Conservation (phyloP, 2,329 filamentous ascomycete species). For the Trichophyton rubrum region DNA sequence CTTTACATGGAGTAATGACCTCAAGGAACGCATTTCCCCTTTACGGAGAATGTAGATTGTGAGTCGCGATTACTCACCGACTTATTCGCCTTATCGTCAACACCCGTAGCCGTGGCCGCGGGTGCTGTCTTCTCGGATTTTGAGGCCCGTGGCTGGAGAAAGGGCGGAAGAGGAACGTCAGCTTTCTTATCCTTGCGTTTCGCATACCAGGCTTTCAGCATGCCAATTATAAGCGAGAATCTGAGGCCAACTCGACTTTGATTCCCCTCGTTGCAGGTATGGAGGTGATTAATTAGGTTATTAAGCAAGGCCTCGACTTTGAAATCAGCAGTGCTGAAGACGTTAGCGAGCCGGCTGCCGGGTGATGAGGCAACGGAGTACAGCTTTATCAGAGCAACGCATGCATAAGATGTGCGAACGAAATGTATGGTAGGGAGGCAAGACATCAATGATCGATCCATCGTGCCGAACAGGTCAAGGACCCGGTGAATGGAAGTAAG, state of each 20-base stretch:
- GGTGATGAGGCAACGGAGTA: slow-evolving; percentile 55
- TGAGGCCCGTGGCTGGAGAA: neutral
- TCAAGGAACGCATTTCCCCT: neutral
- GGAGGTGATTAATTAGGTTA: slow-evolving; percentile 56
- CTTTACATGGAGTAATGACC: neutral
- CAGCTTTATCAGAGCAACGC: slow-evolving; percentile 62
- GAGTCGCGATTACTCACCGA: neutral
- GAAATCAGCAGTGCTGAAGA: slow-evolving; percentile 57
- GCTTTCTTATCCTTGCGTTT: slow-evolving; percentile 31
- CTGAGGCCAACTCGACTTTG: slow-evolving; percentile 55
- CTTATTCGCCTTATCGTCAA: neutral
- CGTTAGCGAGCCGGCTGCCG: slow-evolving; percentile 53
- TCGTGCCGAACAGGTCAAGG: slow-evolving; percentile 51
- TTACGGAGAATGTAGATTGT: neutral
- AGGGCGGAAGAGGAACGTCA: neutral
- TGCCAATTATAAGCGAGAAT: slow-evolving; percentile 56
- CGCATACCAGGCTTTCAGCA: slow-evolving; percentile 58
- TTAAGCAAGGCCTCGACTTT: slow-evolving; percentile 56
- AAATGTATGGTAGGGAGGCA: slow-evolving; percentile 59
- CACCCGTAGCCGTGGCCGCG: neutral
- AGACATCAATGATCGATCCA: slow-evolving; percentile 48
- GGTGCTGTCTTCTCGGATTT: neutral
- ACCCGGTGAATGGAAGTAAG: slow-evolving; percentile 54
- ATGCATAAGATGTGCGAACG: slow-evolving; percentile 58
- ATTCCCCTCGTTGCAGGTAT: slow-evolving; percentile 49